Percentiles rank a stretch among this genome's conserved stretches.
These are phyloP conservation scores for Leccinum huronense DNA, from an alignment of 1,284 basidiomycete genomes.

Conservation along the genomic window DNA sequence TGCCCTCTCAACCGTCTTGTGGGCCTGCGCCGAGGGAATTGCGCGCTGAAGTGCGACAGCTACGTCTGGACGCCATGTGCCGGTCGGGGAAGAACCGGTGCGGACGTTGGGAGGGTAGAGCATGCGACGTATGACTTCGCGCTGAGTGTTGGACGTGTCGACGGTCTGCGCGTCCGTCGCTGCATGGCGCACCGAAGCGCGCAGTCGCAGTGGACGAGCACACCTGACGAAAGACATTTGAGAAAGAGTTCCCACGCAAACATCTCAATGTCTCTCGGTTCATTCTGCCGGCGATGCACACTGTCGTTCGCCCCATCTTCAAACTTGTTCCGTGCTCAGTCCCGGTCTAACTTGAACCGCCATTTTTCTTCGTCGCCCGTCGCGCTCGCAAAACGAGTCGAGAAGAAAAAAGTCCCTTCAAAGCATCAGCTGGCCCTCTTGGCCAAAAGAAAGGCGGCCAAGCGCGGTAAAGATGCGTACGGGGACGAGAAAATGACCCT, in stretches of 20 bases:
- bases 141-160: constrained; percentile 53
- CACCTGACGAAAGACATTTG: constrained; percentile 24
- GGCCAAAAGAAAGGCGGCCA: constrained; percentile 38
- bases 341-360: constrained; percentile 24
- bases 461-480: constrained; percentile 44
- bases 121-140: constrained; percentile 70
- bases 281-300: constrained; percentile 25
- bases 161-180: constrained; percentile 25
- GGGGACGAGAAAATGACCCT: constrained; percentile 63
- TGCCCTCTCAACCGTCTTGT: constrained; percentile 92
- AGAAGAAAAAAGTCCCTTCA: constrained; percentile 53
- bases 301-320: constrained; percentile 2
- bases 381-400: constrained; percentile 46
- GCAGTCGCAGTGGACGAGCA: constrained; percentile 31
- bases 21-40: constrained; percentile 82
- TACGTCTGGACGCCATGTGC: constrained; percentile 78
- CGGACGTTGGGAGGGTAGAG: constrained; percentile 79
- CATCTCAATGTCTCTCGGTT: constrained; percentile 23
- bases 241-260: constrained; percentile 30
- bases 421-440: constrained; percentile 64
- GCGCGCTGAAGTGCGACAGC: constrained; percentile 68
- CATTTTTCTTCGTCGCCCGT: constrained; percentile 51
- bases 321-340: constrained; percentile 14
- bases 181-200: constrained; percentile 42
- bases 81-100: constrained; percentile 69